These are phyloP conservation scores for Aspergillus pseudotamarii DNA, from an alignment of 2,329 filamentous ascomycete species.

Conservation along the genomic window DNA sequence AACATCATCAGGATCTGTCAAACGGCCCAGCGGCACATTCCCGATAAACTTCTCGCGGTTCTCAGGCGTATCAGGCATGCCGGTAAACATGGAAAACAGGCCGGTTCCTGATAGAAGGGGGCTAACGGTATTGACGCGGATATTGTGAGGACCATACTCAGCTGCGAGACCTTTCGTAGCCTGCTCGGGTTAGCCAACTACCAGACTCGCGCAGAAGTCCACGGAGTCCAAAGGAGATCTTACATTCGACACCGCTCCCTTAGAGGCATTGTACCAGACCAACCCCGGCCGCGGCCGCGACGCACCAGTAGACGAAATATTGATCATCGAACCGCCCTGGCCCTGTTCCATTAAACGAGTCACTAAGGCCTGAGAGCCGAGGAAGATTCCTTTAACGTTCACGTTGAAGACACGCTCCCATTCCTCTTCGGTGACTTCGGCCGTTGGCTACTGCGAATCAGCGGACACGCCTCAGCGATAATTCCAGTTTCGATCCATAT, in stretches of 20 bases:
- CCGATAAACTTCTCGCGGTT: constrained; percentile 48
- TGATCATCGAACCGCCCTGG: constrained; percentile 47
- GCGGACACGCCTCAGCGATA: background rate
- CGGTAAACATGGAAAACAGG: constrained; percentile 54
- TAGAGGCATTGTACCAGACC: constrained; percentile 51
- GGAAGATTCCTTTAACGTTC: constrained; percentile 48
- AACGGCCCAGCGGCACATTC: constrained; percentile 47
- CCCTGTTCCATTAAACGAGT: constrained; percentile 43
- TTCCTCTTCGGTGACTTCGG: constrained; percentile 46
- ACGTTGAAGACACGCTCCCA: constrained; percentile 49
- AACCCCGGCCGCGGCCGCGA: constrained; percentile 46
- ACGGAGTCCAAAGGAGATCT: constrained; percentile 1
- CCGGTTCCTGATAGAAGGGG: constrained; percentile 69
- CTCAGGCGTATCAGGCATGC: constrained; percentile 48
- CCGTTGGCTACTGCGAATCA: constrained; percentile 34
- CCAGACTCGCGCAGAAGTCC: background rate
- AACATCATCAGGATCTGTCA: constrained; percentile 60
- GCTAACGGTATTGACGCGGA: constrained; percentile 73
- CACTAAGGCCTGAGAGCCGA: constrained; percentile 38
- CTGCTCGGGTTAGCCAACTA: constrained; percentile 31
- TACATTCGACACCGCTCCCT: constrained; percentile 49
- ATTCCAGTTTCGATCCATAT: background rate
- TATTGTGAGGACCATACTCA: constrained; percentile 72
- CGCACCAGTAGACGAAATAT: constrained; percentile 49
- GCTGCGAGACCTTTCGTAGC: constrained; percentile 70